phyloP scores from a whole-genome alignment of 345 rosid species.

The Lumnitzera racemosa region DNA sequence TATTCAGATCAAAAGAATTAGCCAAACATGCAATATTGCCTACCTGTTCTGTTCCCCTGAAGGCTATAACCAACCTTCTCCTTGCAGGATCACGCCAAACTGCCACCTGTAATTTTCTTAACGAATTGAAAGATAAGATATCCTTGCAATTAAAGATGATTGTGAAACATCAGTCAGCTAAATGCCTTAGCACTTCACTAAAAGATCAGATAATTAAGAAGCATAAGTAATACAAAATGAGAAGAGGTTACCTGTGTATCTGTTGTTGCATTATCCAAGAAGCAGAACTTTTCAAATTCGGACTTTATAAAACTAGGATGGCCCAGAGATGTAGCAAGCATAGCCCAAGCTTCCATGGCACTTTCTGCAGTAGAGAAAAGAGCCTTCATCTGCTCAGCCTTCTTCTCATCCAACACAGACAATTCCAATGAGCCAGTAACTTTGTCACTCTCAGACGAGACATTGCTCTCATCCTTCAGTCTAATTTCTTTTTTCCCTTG shows the following conservation, averaged over 20 bases:
- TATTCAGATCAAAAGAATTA: constrained; percentile 6
- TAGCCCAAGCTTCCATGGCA: constrained; percentile 99
- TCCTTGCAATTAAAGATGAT: background rate
- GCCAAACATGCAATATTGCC: constrained; percentile 15
- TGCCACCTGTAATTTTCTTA: constrained; percentile 55
- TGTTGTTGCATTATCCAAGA: constrained; percentile 70
- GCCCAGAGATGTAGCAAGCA: constrained; percentile 93
- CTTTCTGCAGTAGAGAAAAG: constrained; percentile 83
- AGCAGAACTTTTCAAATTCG: constrained; percentile 92
- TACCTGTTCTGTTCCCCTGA: constrained; percentile 98
- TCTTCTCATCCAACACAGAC: constrained; percentile 45
- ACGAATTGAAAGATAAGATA: constrained; percentile 17
- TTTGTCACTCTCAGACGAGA: constrained; percentile 25
- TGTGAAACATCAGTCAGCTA: too few relatives aligned
- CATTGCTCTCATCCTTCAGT: constrained; percentile 9
- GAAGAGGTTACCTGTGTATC: constrained; percentile 70
- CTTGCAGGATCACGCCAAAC: constrained; percentile 88
- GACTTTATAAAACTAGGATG: constrained; percentile 95
- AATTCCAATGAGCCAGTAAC: constrained; percentile 28
- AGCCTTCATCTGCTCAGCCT: constrained; percentile 79
- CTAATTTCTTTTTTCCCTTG: constrained; percentile 20
- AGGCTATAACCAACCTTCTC: constrained; percentile 76
- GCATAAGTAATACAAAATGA: constrained; percentile 3
- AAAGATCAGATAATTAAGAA: background rate
- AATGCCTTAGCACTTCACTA: background rate